Conservation (phyloP, 306 rosid genomes). For the Cucumis cinereus region DNA sequence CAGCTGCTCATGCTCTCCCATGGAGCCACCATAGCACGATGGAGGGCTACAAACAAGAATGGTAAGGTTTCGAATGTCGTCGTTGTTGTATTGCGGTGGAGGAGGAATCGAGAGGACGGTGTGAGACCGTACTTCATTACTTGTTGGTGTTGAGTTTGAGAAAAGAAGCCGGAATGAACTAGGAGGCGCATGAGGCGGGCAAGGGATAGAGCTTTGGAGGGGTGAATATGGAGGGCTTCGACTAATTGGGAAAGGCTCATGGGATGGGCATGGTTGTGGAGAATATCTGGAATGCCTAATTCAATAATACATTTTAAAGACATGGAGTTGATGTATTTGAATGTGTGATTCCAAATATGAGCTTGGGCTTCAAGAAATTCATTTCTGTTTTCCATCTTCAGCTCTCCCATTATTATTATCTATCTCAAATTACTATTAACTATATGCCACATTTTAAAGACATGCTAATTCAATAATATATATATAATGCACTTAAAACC, state of each 20-base stretch:
- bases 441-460: too few relatives aligned
- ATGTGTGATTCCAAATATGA: slow-evolving; percentile 11
- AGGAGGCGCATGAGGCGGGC: slow-evolving; percentile 29
- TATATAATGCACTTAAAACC: too few relatives aligned
- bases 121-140: slow-evolving; percentile 16
- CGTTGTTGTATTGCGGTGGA: slow-evolving; percentile 10
- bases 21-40: slow-evolving; percentile 12
- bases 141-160: neutral
- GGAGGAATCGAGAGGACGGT: slow-evolving; percentile 18
- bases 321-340: slow-evolving; percentile 25
- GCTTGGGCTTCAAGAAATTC: slow-evolving; percentile 10
- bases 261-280: slow-evolving; percentile 28
- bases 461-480: too few relatives aligned
- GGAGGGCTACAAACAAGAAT: neutral
- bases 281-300: slow-evolving; percentile 20
- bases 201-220: slow-evolving; percentile 14
- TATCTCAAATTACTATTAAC: neutral
- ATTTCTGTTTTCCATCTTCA: neutral
- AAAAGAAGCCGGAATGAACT: slow-evolving; percentile 24
- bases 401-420: neutral
- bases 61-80: neutral
- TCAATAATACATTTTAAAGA: slow-evolving; percentile 19
- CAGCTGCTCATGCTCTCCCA: slow-evolving; percentile 4
- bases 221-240: slow-evolving; percentile 15
- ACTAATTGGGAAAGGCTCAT: slow-evolving; percentile 33